A percentile compares a stretch with the other conserved stretches of the same genome.
phyloP scores from a whole-genome alignment of 2,329 filamentous ascomycete genomes.

The Pseudocercospora vitis region DNA sequence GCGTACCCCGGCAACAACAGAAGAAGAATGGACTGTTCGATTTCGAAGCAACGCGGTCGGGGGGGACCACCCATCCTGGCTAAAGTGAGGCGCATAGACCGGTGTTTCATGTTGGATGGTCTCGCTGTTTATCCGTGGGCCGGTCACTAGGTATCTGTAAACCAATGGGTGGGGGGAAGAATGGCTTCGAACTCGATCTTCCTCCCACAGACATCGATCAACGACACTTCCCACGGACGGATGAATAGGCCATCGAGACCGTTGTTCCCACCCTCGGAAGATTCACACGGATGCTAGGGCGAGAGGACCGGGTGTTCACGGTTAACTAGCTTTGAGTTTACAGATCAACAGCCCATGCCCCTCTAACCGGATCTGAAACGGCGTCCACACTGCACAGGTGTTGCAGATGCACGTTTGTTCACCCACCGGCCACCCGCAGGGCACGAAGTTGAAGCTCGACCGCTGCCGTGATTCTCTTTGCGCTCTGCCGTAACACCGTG shows the following conservation, averaged over 20 bases:
- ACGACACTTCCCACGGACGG: too few species aligned
- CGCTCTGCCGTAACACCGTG: slow-evolving; percentile 7
- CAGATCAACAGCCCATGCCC: too few species aligned
- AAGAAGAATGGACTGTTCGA: neutral
- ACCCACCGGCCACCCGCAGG: neutral
- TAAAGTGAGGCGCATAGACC: slow-evolving; percentile 17
- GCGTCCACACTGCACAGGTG: slow-evolving; percentile 1
- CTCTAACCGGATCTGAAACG: slow-evolving; percentile 14
- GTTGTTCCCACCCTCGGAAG: too few species aligned
- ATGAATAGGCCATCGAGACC: too few species aligned
- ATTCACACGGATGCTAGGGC: too few species aligned
- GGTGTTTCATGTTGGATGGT: slow-evolving; percentile 19
- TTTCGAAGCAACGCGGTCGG: neutral
- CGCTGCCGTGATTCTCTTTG: slow-evolving; percentile 2
- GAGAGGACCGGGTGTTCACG: too few species aligned
- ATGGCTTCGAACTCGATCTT: too few species aligned
- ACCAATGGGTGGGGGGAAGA: too few species aligned
- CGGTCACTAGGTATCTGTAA: too few species aligned
- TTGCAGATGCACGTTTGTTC: slow-evolving; percentile 12
- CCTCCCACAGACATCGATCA: too few species aligned
- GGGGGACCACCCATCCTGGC: neutral
- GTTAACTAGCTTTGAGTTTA: too few species aligned
- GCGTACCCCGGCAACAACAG: slow-evolving; percentile 1
- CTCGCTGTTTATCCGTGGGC: too few species aligned
- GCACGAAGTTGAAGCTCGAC: neutral